Evolutionary conservation across 495 filamentous ascomycete genomes (phyloP).

Genomic region (Hamigera avellanea): DNA sequence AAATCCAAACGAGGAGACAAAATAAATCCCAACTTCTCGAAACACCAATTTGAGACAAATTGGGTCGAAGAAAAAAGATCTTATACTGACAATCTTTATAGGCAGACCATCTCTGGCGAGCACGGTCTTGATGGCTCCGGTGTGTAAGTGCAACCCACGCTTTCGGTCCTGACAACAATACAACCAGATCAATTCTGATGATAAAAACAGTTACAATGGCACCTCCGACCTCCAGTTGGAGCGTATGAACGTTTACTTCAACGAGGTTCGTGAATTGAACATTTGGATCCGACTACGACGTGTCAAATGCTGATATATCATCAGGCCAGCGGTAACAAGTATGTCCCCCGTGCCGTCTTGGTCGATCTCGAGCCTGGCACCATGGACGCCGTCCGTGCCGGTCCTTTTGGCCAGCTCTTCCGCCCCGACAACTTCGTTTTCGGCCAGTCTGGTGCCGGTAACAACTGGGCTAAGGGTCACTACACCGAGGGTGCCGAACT

Average conservation of each 20-base stretch:
- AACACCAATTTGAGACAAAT: constrained; percentile 4
- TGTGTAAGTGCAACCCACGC: constrained; percentile 46
- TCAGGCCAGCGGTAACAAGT: constrained; percentile 92
- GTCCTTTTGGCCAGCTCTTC: constrained; percentile 99
- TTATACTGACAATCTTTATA: constrained; percentile 28
- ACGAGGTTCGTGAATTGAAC: constrained; percentile 59
- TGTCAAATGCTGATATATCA: constrained; percentile 8
- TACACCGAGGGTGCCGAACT: constrained; percentile 99
- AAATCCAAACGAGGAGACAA: too few relatives aligned
- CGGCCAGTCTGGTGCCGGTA: constrained; percentile 97
- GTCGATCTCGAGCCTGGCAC: constrained; percentile 97
- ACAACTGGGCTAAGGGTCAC: constrained; percentile 99
- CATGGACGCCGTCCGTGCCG: constrained; percentile 98
- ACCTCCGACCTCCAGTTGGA: constrained; percentile 97
- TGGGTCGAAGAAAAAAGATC: constrained; percentile 11
- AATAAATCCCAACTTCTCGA: too few relatives aligned
- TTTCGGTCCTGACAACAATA: not conserved
- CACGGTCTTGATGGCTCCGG: constrained; percentile 97
- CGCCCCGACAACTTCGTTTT: constrained; percentile 99
- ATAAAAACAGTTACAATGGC: constrained; percentile 71
- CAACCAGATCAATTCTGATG: constrained; percentile 16
- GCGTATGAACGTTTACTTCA: constrained; percentile 99
- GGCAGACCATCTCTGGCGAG: constrained; percentile 97
- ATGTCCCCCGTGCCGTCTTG: constrained; percentile 97
- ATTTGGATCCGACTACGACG: not conserved